Evolutionary conservation across 768 basidiomycete genomes (phyloP).

Genomic region (Boletus reticuloceps): DNA sequence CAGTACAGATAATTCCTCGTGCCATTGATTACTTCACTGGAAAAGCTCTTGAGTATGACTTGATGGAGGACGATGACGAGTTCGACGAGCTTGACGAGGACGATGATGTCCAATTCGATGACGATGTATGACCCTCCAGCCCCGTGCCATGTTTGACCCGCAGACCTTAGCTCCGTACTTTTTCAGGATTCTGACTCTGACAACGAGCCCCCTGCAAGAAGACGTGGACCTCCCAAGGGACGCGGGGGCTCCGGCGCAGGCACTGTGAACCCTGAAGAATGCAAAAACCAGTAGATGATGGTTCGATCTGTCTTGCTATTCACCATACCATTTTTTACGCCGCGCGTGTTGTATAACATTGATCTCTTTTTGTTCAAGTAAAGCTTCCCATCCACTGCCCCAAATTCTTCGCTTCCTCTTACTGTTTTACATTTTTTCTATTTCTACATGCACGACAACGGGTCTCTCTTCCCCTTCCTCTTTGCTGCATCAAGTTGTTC

Average conservation of each 20-base stretch:
- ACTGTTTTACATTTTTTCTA: neutral
- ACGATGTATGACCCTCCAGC: slow-evolving; percentile 45
- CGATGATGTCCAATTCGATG: slow-evolving; percentile 53
- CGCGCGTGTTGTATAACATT: slow-evolving; percentile 11
- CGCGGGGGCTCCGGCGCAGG: slow-evolving; percentile 43
- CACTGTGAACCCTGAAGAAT: slow-evolving; percentile 70
- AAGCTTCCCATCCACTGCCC: slow-evolving; percentile 5
- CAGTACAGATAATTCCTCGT: slow-evolving; percentile 79
- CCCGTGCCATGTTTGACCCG: slow-evolving; percentile 13
- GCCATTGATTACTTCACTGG: slow-evolving; percentile 98
- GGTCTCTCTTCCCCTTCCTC: neutral
- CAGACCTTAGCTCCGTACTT: slow-evolving; percentile 16
- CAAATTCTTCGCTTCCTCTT: neutral
- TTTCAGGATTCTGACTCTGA: slow-evolving; percentile 70
- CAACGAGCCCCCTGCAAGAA: slow-evolving; percentile 53
- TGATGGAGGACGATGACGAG: slow-evolving; percentile 52
- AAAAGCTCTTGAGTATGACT: slow-evolving; percentile 86
- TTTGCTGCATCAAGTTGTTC: neutral
- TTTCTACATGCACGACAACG: slow-evolving; percentile 1
- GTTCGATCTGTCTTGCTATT: slow-evolving; percentile 6
- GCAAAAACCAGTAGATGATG: slow-evolving; percentile 77
- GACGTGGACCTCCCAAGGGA: slow-evolving; percentile 58
- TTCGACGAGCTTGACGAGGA: slow-evolving; percentile 57
- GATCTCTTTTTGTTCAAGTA: slow-evolving; percentile 11
- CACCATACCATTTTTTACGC: slow-evolving; percentile 19